Evolutionary conservation across 2,329 filamentous ascomycete species (phyloP), one percentile per base, ranked within the genome.

Genomic region (Apiospora arundinis): DNA sequence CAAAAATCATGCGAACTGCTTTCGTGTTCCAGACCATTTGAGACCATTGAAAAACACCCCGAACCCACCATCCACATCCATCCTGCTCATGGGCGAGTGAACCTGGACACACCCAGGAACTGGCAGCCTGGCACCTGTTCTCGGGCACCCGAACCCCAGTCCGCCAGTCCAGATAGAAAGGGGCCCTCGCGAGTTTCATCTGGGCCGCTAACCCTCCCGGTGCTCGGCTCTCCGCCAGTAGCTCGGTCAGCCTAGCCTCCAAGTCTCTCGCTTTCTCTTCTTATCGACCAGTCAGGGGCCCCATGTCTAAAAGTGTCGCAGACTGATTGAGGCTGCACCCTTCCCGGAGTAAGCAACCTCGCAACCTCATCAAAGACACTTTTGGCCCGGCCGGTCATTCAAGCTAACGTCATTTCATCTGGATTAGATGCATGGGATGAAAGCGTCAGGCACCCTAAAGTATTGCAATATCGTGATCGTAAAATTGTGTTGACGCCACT

Each of bases 1-100:
- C 56, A n/a, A 40, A 56, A 18, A 63, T 63, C 56, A 63, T 40
- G 56, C 56, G 18, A 63, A 63, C 56, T 63, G 56, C 56, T 63
- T 32, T 6, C 56, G 28, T 9, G 40, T 60, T 63, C 56, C 56
- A 63, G 56, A 37, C 56, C 56, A 40, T 40, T 63, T 32, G 32
- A 32, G 32, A 32, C 32, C 32, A 32, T 6, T 4, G 32, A 28
- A 63, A 63, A 63, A 32, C 52, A 25, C 49, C 49, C 14, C 49
- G 16, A 16, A 23, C 49, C 14, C 49, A 16, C 16, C 32, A 32
- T 32, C 32, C 32, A 32, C 32, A 32, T 32, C 32, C 32, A 16
- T 14, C 3, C 25, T 16, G 25, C 12, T 14, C n/a, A 23, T n/a
- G 49, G 25, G 28, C 46, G n/a, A n/a, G 28, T 21, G n/a, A n/a